Conservation (phyloP, 164 flowering plant species). For the Malania oleifera region DNA sequence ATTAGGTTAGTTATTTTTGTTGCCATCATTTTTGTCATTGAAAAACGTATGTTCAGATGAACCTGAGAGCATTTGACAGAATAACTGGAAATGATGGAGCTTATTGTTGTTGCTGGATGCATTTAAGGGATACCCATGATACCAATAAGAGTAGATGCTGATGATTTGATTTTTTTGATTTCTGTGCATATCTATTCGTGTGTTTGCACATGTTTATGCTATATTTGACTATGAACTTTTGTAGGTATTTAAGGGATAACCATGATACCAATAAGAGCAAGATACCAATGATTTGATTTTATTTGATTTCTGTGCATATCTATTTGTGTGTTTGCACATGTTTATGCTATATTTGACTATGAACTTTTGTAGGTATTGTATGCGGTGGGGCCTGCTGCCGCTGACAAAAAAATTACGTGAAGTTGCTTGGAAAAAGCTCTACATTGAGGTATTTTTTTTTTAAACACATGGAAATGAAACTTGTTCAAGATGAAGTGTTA, state of each 20-base stretch:
- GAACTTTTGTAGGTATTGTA: slow-evolving; percentile 50
- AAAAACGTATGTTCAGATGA: too few relatives aligned
- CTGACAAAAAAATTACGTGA: slow-evolving; percentile 51
- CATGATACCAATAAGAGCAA: too few relatives aligned
- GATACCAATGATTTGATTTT: not conserved
- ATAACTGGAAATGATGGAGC: too few relatives aligned
- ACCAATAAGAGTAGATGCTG: too few relatives aligned
- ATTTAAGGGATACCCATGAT: too few relatives aligned
- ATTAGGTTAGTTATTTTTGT: too few relatives aligned
- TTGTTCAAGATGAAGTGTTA: too few relatives aligned
- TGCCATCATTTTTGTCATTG: too few relatives aligned
- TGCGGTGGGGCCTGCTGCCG: slow-evolving; percentile 81
- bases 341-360: not conserved
- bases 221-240: not conserved
- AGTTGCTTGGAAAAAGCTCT: slow-evolving; percentile 90
- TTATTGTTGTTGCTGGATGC: too few relatives aligned
- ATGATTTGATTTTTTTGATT: not conserved
- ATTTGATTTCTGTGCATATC: not conserved
- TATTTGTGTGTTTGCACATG: not conserved
- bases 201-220: not conserved
- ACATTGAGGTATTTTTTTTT: slow-evolving; percentile 54
- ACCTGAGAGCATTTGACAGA: too few relatives aligned
- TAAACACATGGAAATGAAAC: too few relatives aligned
- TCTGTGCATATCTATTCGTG: not conserved
- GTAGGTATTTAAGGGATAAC: too few relatives aligned